Conservation (phyloP, 2,329 filamentous ascomycete genomes). For the Orbilia brochopaga region DNA sequence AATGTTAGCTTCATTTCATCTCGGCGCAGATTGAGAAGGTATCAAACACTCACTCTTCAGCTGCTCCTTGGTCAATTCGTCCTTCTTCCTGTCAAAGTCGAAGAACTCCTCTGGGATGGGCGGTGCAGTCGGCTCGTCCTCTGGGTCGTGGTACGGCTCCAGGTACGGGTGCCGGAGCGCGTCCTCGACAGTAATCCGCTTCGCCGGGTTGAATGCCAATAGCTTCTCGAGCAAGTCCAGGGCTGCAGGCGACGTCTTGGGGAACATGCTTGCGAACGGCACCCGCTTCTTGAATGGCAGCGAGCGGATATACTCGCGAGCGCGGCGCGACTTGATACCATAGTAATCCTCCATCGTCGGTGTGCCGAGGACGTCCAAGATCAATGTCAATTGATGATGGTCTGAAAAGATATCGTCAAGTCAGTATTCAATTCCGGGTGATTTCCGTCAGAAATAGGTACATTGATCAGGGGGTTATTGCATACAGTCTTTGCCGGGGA, state of each 20-base stretch:
- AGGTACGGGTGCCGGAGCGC: constrained; percentile 97
- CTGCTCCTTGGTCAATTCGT: constrained; percentile 96
- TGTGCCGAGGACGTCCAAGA: constrained; percentile 94
- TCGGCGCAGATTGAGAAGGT: background rate
- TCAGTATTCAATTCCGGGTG: constrained; percentile 22
- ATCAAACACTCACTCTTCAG: constrained; percentile 72
- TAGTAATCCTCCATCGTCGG: constrained; percentile 99
- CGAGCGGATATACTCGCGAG: constrained; percentile 96
- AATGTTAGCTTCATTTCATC: constrained; percentile 36
- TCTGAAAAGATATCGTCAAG: constrained; percentile 63
- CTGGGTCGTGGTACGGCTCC: constrained; percentile 97
- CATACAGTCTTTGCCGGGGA: constrained; percentile 97
- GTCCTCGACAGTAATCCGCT: constrained; percentile 97
- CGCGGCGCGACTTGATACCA: constrained; percentile 96
- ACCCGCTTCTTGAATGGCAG: constrained; percentile 99
- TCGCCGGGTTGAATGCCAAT: constrained; percentile 95
- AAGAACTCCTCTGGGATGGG: constrained; percentile 99
- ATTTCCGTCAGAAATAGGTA: constrained; percentile 6
- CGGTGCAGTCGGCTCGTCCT: constrained; percentile 94
- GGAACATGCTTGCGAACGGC: constrained; percentile 94
- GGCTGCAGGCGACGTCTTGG: constrained; percentile 97
- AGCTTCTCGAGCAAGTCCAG: constrained; percentile 94
- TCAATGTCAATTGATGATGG: constrained; percentile 96
- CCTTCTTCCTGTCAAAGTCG: constrained; percentile 99
- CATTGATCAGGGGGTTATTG: constrained; percentile 53